phyloP scores from a whole-genome alignment of 345 rosid genomes.

The Salix udensis region DNA sequence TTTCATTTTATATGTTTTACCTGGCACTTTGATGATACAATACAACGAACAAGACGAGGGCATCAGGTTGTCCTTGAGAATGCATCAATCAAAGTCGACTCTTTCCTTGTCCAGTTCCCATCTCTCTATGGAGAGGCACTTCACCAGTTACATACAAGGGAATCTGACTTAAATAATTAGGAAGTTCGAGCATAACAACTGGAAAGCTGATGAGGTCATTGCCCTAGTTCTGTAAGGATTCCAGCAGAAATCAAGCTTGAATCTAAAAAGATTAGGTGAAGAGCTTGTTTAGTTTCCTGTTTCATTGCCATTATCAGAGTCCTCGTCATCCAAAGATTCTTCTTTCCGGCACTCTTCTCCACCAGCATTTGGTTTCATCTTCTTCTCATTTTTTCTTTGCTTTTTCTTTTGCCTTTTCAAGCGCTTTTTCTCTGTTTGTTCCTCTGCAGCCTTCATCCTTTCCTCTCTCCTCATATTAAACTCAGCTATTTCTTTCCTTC shows the following conservation, averaged over 20 bases:
- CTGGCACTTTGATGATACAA: not conserved
- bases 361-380: slow-evolving; percentile 33
- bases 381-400: slow-evolving; percentile 69
- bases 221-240: not conserved
- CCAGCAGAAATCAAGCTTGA: not conserved
- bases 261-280: not conserved
- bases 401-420: slow-evolving; percentile 81
- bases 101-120: not conserved
- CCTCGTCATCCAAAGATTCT: slow-evolving; percentile 47
- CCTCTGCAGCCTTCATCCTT: slow-evolving; percentile 73
- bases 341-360: slow-evolving; percentile 47
- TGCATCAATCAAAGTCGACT: not conserved
- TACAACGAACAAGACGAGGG: not conserved
- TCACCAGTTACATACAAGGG: not conserved
- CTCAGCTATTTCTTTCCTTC: slow-evolving; percentile 66
- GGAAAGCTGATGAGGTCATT: not conserved
- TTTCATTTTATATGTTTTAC: not conserved
- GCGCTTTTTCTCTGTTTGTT: slow-evolving; percentile 77
- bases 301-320: slow-evolving; percentile 43
- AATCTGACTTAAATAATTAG: not conserved
- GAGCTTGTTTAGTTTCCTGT: slow-evolving; percentile 16
- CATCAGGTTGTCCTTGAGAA: not conserved
- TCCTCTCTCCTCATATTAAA: slow-evolving; percentile 79
- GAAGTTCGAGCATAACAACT: not conserved
- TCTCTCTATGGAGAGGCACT: not conserved